phyloP scores from a whole-genome alignment of 2,329 filamentous ascomycete genomes.

The Cladosporium velox region DNA sequence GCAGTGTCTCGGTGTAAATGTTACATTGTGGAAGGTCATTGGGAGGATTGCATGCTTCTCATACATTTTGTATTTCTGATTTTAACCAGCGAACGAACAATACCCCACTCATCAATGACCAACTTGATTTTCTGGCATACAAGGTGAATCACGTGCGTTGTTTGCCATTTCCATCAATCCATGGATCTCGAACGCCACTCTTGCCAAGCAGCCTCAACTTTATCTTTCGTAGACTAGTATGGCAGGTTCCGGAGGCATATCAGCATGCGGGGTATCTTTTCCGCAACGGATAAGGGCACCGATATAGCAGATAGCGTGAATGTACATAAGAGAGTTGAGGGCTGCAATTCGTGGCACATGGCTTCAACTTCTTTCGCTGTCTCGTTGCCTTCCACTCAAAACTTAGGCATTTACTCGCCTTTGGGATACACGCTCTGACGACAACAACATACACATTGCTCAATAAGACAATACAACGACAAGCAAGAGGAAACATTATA shows the following conservation, averaged over 20 bases:
- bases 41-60: neutral
- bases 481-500: neutral
- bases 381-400: neutral
- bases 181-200: neutral
- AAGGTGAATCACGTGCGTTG: neutral
- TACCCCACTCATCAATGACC: neutral
- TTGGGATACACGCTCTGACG: neutral
- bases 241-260: neutral
- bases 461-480: neutral
- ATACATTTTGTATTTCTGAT: neutral
- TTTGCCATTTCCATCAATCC: neutral
- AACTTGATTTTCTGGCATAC: neutral
- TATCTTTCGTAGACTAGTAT: neutral
- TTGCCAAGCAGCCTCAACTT: neutral
- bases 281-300: neutral
- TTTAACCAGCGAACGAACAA: neutral
- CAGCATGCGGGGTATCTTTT: neutral
- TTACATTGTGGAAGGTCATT: neutral
- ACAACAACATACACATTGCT: neutral
- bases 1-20: neutral
- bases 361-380: neutral
- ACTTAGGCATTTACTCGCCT: neutral
- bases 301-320: neutral
- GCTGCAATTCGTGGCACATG: neutral
- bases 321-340: neutral